phyloP scores from a whole-genome alignment of 1,284 basidiomycete species.

The Apiotrichum veenhuisii region DNA sequence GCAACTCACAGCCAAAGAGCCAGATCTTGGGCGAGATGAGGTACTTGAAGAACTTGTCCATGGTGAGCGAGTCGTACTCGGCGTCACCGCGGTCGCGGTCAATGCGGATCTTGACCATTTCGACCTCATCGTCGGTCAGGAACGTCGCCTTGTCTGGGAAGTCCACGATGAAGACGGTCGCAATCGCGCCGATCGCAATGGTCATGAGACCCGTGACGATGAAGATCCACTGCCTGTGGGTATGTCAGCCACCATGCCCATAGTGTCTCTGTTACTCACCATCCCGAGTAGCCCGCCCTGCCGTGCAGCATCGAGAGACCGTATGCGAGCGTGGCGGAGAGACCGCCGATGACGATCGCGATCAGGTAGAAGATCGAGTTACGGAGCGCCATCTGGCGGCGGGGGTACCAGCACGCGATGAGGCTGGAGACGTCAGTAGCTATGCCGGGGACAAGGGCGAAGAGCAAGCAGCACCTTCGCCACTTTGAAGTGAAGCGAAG shows the following conservation, averaged over 20 bases:
- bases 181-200: constrained; percentile 9
- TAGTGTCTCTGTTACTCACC: neutral
- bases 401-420: constrained; percentile 52
- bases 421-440: constrained; percentile 23
- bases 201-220: constrained; percentile 13
- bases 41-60: constrained; percentile 42
- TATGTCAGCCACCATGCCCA: neutral
- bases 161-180: constrained; percentile 12
- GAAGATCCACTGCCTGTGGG: constrained; percentile 13
- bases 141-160: constrained; percentile 20
- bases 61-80: constrained; percentile 47
- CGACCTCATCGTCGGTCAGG: constrained; percentile 12
- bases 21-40: constrained; percentile 49
- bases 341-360: neutral
- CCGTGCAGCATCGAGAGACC: constrained; percentile 4
- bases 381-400: constrained; percentile 47
- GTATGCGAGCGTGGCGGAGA: constrained; percentile 1
- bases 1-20: constrained; percentile 37
- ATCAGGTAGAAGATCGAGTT: constrained; percentile 50
- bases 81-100: constrained; percentile 40
- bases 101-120: constrained; percentile 13
- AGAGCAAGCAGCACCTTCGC: neutral
- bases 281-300: constrained; percentile 7
- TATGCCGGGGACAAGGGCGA: neutral
- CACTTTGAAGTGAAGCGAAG: too few relatives aligned